Percentiles rank a stretch among this genome's conserved stretches.
Evolutionary conservation across 1,284 basidiomycete genomes (phyloP).

Genomic region (Cutaneotrichosporon cutaneum): DNA sequence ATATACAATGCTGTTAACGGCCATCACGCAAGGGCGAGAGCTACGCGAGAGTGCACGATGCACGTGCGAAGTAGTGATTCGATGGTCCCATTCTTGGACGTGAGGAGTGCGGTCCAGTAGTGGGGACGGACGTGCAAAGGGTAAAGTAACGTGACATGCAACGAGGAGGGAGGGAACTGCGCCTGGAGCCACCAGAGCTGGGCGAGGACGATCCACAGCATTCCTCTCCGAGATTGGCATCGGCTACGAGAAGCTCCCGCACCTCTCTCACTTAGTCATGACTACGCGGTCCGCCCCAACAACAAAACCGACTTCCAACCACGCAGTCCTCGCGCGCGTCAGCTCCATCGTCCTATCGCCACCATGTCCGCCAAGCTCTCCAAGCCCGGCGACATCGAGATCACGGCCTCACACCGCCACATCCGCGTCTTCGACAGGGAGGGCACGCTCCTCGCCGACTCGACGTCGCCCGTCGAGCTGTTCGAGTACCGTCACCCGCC

Average conservation of each 20-base stretch:
- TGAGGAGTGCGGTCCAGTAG: no score
- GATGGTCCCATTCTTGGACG: no score
- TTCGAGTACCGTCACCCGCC: constrained; percentile 14
- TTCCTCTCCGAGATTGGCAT: not conserved
- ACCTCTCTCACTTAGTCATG: not conserved
- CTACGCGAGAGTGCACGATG: not conserved
- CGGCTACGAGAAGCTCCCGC: not conserved
- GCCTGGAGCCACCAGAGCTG: no score
- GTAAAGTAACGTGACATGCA: no score
- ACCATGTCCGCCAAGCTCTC: constrained; percentile 1
- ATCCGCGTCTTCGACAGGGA: constrained; percentile 3
- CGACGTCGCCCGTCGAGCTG: constrained; percentile 2
- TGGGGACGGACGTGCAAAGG: no score
- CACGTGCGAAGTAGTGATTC: no score
- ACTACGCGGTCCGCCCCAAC: not conserved
- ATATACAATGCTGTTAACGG: no score
- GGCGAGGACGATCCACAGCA: no score
- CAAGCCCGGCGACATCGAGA: constrained; percentile 12
- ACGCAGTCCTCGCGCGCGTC: not conserved
- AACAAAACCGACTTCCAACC: not conserved
- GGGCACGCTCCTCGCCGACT: constrained; percentile 12
- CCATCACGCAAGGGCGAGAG: no score
- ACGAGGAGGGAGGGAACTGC: no score
- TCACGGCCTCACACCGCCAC: constrained; percentile 5
- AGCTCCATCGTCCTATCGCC: not conserved